Base-by-base conservation (phyloP, 495 filamentous ascomycete genomes). In the Neurospora terricola region DNA sequence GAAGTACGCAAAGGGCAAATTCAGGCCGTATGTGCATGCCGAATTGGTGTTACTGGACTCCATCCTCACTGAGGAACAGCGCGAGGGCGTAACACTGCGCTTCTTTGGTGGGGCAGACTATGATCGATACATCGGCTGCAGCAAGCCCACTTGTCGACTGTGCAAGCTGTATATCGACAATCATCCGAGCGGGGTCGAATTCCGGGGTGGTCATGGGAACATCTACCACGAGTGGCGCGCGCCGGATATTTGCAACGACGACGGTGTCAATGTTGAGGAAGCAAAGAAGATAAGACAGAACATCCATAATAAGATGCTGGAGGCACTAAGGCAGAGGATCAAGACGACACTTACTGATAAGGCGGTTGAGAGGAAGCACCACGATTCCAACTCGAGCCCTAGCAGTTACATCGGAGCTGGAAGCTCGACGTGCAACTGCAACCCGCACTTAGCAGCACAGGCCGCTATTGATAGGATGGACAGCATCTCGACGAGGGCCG, bases 81-180 rank as follows among this genome's bases (percentile, higher is more conserved):
- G 62, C 43, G 72, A 59, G 4, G 72, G 73, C 12, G 73, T 70
- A 1, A 36, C 72, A 0, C 5, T 78, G 1, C 73, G 73, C n/a
- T 84, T 81, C 75, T 81, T 76, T 68, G 71, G 72, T 23, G 73
- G 80, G 48, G 21, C 71, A 14, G 40, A 71, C 1, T 79, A 78
- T 27, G 81, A 78, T 5, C 38, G 62, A 6, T 84, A 82, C 70
- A 80, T 84, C 6, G 82, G 82, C 39, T 72, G 72, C 70, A 81
- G 80, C 76, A 85, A 85, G 73, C 82, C 83, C 2, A 80, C 82
- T 0, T 85, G 83, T 45, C 76, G 74, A 3, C 79, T 83, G 10
- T 84, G 83, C 70, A 6, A 68, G 2, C 70, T 77, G 12, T 85
- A 83, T 39, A 81, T 84, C 42, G 39, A 34, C 5, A 68, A 68